Conservation (phyloP, 2,329 filamentous ascomycete species). For the Colletotrichum orchidophilum region DNA sequence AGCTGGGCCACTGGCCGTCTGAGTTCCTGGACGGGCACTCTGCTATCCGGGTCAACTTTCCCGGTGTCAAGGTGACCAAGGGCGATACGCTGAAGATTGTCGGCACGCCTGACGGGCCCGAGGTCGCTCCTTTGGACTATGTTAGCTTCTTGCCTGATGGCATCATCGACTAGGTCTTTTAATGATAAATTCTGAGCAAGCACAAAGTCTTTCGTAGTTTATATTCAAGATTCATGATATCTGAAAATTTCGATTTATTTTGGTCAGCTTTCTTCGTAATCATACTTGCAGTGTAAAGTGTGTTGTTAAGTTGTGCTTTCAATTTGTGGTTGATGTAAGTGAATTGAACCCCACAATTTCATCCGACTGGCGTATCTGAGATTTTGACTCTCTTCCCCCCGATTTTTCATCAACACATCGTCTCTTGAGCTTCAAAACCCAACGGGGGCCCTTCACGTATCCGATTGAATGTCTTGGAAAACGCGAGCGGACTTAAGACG, state of each 20-base stretch:
- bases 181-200: neutral
- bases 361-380: neutral
- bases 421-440: neutral
- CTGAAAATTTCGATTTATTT: neutral
- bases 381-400: neutral
- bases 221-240: neutral
- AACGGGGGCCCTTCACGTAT: neutral
- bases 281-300: no score
- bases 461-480: neutral
- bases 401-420: neutral
- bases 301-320: no score
- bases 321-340: neutral
- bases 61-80: constrained; percentile 55
- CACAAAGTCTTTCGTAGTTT: neutral
- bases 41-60: constrained; percentile 69
- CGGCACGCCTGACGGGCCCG: constrained; percentile 66
- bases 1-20: constrained; percentile 66
- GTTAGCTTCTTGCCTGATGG: constrained; percentile 68
- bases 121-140: constrained; percentile 75
- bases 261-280: neutral
- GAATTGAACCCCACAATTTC: constrained; percentile 20
- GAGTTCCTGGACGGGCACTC: constrained; percentile 72
- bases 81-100: constrained; percentile 65
- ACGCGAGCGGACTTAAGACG: no score
- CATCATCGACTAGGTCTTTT: constrained; percentile 38